Conservation (phyloP, 371 early-diverging fungal species). For the Mortierella sp. region DNA sequence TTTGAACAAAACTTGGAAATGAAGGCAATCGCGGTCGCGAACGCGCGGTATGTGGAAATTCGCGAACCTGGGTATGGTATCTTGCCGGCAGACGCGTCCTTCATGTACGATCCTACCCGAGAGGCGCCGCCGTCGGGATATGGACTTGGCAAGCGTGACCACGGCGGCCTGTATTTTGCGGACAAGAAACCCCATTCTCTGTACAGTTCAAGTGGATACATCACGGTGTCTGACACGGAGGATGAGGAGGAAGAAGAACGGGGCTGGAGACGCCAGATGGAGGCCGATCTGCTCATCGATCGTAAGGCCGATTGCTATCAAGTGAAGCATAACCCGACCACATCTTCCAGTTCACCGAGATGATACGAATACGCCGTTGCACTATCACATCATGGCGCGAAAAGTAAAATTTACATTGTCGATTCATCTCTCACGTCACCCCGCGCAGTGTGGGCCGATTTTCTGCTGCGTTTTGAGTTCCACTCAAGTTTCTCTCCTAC, state of each 20-base stretch:
- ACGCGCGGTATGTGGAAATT: neutral
- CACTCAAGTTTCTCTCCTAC: neutral
- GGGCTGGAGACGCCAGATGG: constrained; percentile 36
- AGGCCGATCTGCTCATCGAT: constrained; percentile 22
- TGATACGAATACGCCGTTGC: too few relatives aligned
- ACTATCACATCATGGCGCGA: too few relatives aligned
- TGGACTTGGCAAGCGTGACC: constrained; percentile 36
- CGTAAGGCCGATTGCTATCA: too few relatives aligned
- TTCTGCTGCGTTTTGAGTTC: too few relatives aligned
- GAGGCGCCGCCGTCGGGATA: constrained; percentile 15
- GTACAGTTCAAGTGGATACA: constrained; percentile 19
- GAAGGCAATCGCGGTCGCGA: neutral
- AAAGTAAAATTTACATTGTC: too few relatives aligned
- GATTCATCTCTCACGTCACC: too few relatives aligned
- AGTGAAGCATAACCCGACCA: too few relatives aligned
- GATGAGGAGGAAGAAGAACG: constrained; percentile 45
- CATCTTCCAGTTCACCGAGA: too few relatives aligned
- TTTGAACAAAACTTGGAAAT: neutral
- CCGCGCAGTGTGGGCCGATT: too few relatives aligned
- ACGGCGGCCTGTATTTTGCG: constrained; percentile 32
- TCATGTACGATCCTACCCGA: constrained; percentile 24
- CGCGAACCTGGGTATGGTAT: constrained; percentile 43
- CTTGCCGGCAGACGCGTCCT: constrained; percentile 22
- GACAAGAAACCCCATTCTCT: constrained; percentile 10
- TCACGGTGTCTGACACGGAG: constrained; percentile 42